These are phyloP conservation scores for Lachancea lanzarotensis DNA, from an alignment of 805 yeast genomes.

Conservation along the genomic window DNA sequence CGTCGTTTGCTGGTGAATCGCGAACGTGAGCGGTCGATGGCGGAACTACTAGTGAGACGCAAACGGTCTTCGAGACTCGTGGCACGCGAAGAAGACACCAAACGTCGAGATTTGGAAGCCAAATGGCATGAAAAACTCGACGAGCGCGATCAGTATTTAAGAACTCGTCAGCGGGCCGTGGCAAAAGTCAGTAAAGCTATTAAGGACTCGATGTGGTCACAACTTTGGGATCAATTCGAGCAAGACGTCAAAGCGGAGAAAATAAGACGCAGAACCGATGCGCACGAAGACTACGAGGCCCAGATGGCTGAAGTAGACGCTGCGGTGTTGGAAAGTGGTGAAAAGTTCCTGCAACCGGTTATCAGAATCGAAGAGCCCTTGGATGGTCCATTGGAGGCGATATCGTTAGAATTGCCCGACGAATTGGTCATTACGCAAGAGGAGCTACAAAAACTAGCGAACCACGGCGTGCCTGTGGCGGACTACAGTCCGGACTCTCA, in stretches of 20 bases:
- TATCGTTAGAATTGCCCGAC: slow-evolving; percentile 25
- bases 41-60: slow-evolving; percentile 55
- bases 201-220: slow-evolving; percentile 27
- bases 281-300: background rate
- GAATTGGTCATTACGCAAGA: slow-evolving; percentile 21
- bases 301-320: slow-evolving; percentile 9
- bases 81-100: slow-evolving; percentile 56
- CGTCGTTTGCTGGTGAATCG: slow-evolving; percentile 35
- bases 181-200: slow-evolving; percentile 22
- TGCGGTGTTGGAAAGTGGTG: slow-evolving; percentile 13
- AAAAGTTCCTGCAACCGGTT: slow-evolving; percentile 9
- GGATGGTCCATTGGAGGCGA: slow-evolving; percentile 8
- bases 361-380: slow-evolving; percentile 7
- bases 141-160: slow-evolving; percentile 25
- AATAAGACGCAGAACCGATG: slow-evolving; percentile 11
- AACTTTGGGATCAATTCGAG: slow-evolving; percentile 28
- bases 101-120: slow-evolving; percentile 40
- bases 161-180: slow-evolving; percentile 21
- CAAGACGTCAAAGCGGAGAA: slow-evolving; percentile 22
- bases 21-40: slow-evolving; percentile 58
- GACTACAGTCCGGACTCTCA: slow-evolving; percentile 19
- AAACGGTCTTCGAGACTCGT: slow-evolving; percentile 70
- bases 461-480: slow-evolving; percentile 17
- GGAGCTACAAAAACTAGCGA: slow-evolving; percentile 19
- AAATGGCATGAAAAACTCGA: slow-evolving; percentile 33